Evolutionary conservation across 805 yeast genomes (phyloP).

Genomic region (Metschnikowia kofuensis): DNA sequence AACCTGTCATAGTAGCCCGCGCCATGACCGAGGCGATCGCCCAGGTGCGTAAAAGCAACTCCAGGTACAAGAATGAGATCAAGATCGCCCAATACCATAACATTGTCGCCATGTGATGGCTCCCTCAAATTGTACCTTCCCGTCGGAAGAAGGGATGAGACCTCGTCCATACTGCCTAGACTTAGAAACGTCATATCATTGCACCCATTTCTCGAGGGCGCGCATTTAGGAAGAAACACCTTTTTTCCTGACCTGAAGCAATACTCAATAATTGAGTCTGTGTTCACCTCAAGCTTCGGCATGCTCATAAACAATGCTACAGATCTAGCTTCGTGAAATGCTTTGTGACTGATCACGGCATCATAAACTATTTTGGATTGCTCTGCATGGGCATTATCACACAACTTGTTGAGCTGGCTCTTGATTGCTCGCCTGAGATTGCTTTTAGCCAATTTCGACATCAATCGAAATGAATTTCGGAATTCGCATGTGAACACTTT

Average conservation of each 20-base stretch:
- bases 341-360: constrained; percentile 23
- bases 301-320: constrained; percentile 76
- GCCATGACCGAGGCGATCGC: constrained; percentile 82
- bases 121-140: constrained; percentile 70
- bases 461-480: not conserved
- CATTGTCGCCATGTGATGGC: constrained; percentile 46
- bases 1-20: constrained; percentile 86
- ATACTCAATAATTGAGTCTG: constrained; percentile 48
- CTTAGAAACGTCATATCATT: constrained; percentile 56
- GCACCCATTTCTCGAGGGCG: constrained; percentile 25
- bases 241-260: constrained; percentile 50
- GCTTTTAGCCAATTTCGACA: constrained; percentile 20
- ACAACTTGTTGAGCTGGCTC: constrained; percentile 16
- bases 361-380: constrained; percentile 28
- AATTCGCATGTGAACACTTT: not conserved
- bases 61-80: constrained; percentile 85
- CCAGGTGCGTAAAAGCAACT: constrained; percentile 60
- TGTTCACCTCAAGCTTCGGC: constrained; percentile 68
- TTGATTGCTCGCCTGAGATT: constrained; percentile 27
- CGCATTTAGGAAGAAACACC: constrained; percentile 60
- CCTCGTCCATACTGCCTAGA: constrained; percentile 41
- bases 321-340: constrained; percentile 42
- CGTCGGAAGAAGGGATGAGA: constrained; percentile 51
- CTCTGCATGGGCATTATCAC: constrained; percentile 12
- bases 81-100: constrained; percentile 31